phyloP scores from a whole-genome alignment of 805 yeast genomes.

The Lipomyces orientalis region DNA sequence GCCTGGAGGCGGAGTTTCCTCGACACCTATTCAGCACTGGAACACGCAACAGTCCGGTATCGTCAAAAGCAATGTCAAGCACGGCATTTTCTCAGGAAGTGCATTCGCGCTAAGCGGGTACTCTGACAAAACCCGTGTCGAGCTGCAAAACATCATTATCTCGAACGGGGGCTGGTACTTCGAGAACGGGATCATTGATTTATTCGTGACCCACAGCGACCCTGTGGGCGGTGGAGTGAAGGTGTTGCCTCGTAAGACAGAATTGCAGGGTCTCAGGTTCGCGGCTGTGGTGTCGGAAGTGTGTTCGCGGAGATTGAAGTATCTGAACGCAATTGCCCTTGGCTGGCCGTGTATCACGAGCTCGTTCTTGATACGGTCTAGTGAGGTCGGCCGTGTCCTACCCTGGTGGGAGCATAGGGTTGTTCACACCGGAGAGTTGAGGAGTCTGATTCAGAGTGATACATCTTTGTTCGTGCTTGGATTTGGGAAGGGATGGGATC shows the following conservation, averaged over 20 bases:
- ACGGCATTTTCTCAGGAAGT: conserved; percentile 17
- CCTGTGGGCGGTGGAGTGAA: not conserved
- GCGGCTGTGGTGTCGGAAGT: conserved; percentile 28
- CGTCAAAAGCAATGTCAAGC: not conserved
- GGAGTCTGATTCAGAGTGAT: not conserved
- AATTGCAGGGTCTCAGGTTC: conserved; percentile 16
- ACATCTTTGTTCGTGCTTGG: conserved; percentile 5
- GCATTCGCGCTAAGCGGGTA: conserved; percentile 31
- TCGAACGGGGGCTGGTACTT: conserved; percentile 31
- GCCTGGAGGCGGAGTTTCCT: not conserved
- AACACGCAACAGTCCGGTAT: not conserved
- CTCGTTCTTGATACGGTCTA: conserved; percentile 23
- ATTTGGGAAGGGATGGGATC: conserved; percentile 14
- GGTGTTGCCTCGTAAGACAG: conserved; percentile 7
- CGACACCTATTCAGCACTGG: not conserved
- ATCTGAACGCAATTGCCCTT: conserved; percentile 35
- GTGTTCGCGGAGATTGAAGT: conserved; percentile 26
- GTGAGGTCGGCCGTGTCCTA: conserved; percentile 11
- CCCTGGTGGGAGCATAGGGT: conserved; percentile 27
- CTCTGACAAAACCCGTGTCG: not conserved
- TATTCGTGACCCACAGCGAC: conserved; percentile 13
- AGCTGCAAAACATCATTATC: conserved; percentile 6
- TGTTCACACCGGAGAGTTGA: conserved; percentile 1
- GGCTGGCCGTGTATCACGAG: conserved; percentile 38
- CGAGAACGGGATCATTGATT: conserved; percentile 25